Base-by-base conservation (phyloP, 108 stramenopile genomes). In the Cyclotella distinguenda region DNA sequence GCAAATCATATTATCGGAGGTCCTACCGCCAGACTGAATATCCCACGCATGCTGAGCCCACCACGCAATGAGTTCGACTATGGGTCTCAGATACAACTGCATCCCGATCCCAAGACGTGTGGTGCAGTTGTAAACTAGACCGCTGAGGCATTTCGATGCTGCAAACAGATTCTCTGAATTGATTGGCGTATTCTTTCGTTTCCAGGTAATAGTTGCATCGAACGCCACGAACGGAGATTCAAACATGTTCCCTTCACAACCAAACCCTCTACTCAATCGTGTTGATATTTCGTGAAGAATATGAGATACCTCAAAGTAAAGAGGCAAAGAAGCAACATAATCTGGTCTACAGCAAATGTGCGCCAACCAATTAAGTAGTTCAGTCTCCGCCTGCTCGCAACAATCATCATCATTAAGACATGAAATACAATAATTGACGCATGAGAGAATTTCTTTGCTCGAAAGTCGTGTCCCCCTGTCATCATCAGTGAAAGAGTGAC, bases 261-360 rank as follows among this genome's bases (percentile, higher is more conserved):
- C 70, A 52, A 68, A 62, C 12, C 72, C 75, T 3, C 56, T 16
- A 13, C 34, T 49, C 21, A 88, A 52, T 18, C 69, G 42, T 2
- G 45, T 28, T 4, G 62, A 50, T 11, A 80, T 34, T 55, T 83
- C 80, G 25, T 83, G 53, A 42, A 89, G 45, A n/a, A 86, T 68
- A 28, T 68, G 38, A 15, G 66, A 44, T 23, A 84, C 55, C 38
- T 84, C 70, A 23, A 50, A 10, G 18, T 58, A 28, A n/a, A 80
- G 25, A 27, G 72, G 74, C 50, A 88, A 62, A 23, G 62, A 47
- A 36, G 76, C 82, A 27, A 93, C 73, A 52, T 86, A 90, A 13
- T 83, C 83, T 22, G 71, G 59, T 26, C 78, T 47, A 1, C 82
- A 82, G 56, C 88, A 89, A 13, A 93, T 60, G n/a, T 74, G 71